Conservation (phyloP, 352 stramenopile genomes). For the Pythium dissotocum region DNA sequence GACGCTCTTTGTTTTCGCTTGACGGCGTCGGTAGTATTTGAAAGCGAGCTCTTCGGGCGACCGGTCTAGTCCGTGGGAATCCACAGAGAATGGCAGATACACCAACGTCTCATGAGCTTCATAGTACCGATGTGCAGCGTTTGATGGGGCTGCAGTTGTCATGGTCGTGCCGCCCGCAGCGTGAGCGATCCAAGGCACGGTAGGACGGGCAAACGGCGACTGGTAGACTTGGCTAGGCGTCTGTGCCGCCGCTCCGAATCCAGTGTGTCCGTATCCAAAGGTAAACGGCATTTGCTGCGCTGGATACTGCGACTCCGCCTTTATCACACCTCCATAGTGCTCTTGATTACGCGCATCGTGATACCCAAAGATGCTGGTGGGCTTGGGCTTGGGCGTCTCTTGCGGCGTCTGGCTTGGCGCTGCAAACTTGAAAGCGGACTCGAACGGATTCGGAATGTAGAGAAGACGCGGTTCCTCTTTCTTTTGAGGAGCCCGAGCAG, state of each 20-base stretch:
- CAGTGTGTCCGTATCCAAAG: too few relatives aligned
- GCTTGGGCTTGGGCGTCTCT: background rate
- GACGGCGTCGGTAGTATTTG: background rate
- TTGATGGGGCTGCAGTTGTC: background rate
- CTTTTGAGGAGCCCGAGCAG: background rate
- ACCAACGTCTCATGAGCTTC: background rate
- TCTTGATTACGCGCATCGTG: too few relatives aligned
- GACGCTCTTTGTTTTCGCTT: background rate
- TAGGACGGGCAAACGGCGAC: background rate
- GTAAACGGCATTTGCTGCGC: too few relatives aligned
- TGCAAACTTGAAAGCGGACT: background rate
- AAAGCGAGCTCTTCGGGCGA: background rate
- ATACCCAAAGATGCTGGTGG: too few relatives aligned
- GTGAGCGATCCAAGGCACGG: too few relatives aligned
- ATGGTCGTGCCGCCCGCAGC: background rate
- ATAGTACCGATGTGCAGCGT: background rate
- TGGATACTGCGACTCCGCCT: too few relatives aligned
- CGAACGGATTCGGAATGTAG: background rate
- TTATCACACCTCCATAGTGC: too few relatives aligned
- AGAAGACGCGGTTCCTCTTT: background rate
- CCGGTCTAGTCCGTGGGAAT: background rate
- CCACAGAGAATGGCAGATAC: background rate
- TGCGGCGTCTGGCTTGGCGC: background rate
- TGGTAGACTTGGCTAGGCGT: too few relatives aligned
- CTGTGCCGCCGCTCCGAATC: too few relatives aligned